Base-by-base conservation (phyloP, 805 yeast species). In the Candida namnaoensis region DNA sequence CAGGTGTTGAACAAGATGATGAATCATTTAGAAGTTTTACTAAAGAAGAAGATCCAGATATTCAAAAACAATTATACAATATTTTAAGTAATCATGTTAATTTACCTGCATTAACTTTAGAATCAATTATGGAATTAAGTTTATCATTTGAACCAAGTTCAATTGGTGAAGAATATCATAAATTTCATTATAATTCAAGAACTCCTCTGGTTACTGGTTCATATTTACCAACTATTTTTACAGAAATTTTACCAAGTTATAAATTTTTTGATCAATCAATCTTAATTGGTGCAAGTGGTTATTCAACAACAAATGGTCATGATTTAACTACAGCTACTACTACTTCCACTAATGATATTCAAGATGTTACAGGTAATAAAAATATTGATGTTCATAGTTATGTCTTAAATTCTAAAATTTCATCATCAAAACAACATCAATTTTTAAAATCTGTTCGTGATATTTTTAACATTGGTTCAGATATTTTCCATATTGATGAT, bases 141-240 rank as follows among this genome's bases (percentile, higher is more conserved):
- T 62, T 84, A 41, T 51, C 56, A 0, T 63, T 71, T 35, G 95
- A 91, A 52, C 83, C 90, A 1, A 76, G 82, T 2, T 47, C 47
- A 7, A 54, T 65, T 23, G 80, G 80, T 10, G 50, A 62, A 19
- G 19, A 19, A 23, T 71, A 69, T 44, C 57, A 65, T 37, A 61
- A 61, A 35, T 58, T 52, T 34, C 75, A 74, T 49, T 62, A 64
- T 39, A 53, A 64, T 3, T 72, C 77, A 32, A 65, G 77, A 57
- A 69, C 78, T 37, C 81, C 88, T 1, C 55, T 83, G 37, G 58
- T 76, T 19, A 64, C 72, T 3, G 90, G 90, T 5, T 71, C 82
- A 3, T 80, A 77, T 50, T 60, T 81, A 12, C 83, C 91, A 2
- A 66, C 82, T 11, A 48, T 83, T 39, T 83, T 82, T 54, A 79